Evolutionary conservation across 495 filamentous ascomycete species (phyloP).

Genomic region (Xylaria grammica): DNA sequence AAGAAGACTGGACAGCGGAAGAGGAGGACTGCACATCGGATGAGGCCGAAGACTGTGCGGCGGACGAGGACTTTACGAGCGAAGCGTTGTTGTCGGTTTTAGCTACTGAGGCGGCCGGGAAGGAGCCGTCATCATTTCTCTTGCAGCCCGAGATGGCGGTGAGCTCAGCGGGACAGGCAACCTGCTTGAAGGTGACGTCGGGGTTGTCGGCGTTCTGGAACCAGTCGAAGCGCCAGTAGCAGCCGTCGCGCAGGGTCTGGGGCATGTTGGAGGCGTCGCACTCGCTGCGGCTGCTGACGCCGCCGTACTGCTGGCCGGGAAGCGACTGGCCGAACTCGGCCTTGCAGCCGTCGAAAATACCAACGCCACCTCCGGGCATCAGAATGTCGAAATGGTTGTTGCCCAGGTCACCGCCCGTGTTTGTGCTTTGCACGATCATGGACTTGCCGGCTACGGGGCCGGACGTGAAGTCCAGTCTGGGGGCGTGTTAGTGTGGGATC

Average conservation of each 20-base stretch:
- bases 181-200: constrained; percentile 54
- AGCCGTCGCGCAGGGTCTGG: constrained; percentile 55
- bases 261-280: constrained; percentile 55
- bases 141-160: constrained; percentile 57
- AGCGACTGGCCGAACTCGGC: constrained; percentile 56
- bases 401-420: constrained; percentile 62
- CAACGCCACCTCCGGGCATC: constrained; percentile 65
- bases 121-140: constrained; percentile 39
- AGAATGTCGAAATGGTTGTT: constrained; percentile 63
- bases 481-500: constrained; percentile 19
- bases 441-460: constrained; percentile 56
- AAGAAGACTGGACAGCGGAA: too few species aligned
- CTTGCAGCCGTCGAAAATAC: constrained; percentile 60
- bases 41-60: too few species aligned
- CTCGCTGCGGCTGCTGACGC: constrained; percentile 51
- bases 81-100: too few species aligned
- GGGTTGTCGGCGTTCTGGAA: constrained; percentile 63
- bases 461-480: constrained; percentile 43
- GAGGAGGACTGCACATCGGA: too few species aligned
- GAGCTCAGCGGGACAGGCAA: constrained; percentile 60
- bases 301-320: constrained; percentile 61
- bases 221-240: constrained; percentile 66
- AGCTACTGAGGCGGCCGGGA: constrained; percentile 28
- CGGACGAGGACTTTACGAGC: not conserved
- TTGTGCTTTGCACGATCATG: constrained; percentile 68